Evolutionary conservation across 306 rosid species (phyloP), one percentile per base, ranked within the genome.

Genomic region (Macrotyloma uniflorum): DNA sequence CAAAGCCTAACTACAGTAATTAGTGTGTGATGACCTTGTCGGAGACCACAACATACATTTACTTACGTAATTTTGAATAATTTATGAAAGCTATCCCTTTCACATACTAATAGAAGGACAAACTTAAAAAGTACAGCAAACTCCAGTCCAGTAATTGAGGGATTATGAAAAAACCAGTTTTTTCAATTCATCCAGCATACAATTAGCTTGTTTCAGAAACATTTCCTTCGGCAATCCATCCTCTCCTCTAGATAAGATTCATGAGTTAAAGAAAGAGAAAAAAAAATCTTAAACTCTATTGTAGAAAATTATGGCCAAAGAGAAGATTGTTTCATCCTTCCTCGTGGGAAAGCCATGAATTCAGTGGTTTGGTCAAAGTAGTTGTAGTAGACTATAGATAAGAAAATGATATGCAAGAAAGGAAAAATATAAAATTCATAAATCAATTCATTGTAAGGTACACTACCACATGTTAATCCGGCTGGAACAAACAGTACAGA

Each of bases 351-450:
- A n/a, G n/a, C n/a, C n/a, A n/a, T n/a, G n/a, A n/a, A n/a, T n/a
- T n/a, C n/a, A n/a, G n/a, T n/a, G n/a, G n/a, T n/a, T n/a, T n/a
- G n/a, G n/a, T n/a, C n/a, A n/a, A n/a, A n/a, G n/a, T n/a, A n/a
- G n/a, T n/a, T n/a, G n/a, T n/a, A n/a, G n/a, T n/a, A n/a, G n/a
- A n/a, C n/a, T n/a, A n/a, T n/a, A n/a, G n/a, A n/a, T n/a, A n/a
- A n/a, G n/a, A n/a, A n/a, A n/a, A n/a, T n/a, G n/a, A n/a, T n/a
- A n/a, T n/a, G n/a, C n/a, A n/a, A n/a, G n/a, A n/a, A n/a, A n/a
- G n/a, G n/a, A n/a, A n/a, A n/a, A n/a, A n/a, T n/a, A 70, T 53
- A 51, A 47, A 71, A 74, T 79, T 64, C 78, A 62, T 8, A 46
- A 67, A 75, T 58, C 57, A 75, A 61, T 62, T 32, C 64, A 70